Conservation (phyloP, 306 rosid genomes). For the Castanopsis chinensis region DNA sequence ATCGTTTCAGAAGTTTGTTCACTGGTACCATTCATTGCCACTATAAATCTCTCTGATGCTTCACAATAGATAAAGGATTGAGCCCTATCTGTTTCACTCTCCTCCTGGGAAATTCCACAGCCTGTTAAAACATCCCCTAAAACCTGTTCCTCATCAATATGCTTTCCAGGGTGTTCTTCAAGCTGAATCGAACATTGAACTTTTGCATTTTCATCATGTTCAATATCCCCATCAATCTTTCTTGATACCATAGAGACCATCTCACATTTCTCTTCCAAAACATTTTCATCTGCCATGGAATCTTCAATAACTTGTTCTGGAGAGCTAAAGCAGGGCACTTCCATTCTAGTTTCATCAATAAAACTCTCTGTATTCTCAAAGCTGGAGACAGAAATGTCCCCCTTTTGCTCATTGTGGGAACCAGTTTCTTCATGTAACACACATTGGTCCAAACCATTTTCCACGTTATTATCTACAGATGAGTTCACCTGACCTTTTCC, state of each 20-base stretch:
- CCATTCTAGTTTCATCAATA: conserved; percentile 13
- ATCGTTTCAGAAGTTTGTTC: conserved; percentile 24
- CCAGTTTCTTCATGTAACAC: conserved; percentile 9
- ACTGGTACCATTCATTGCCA: conserved; percentile 27
- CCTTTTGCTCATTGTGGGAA: conserved; percentile 22
- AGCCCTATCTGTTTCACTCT: conserved; percentile 19
- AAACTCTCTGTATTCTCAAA: conserved; percentile 7
- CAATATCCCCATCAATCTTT: conserved; percentile 18
- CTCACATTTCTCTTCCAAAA: conserved; percentile 17
- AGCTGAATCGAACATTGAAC: conserved; percentile 4
- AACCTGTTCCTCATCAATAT: conserved; percentile 30
- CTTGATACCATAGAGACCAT: conserved; percentile 15
- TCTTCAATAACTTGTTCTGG: conserved; percentile 12
- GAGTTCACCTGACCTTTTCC: conserved; percentile 16
- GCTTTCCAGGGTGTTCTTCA: conserved; percentile 17
- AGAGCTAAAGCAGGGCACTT: conserved; percentile 8
- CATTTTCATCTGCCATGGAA: conserved; percentile 11
- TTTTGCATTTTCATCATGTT: conserved; percentile 10
- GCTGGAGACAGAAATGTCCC: conserved; percentile 6
- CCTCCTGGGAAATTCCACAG: conserved; percentile 19
- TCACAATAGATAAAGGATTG: conserved; percentile 28
- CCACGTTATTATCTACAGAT: conserved; percentile 23
- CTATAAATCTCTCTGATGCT: conserved; percentile 37
- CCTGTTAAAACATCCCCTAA: conserved; percentile 19
- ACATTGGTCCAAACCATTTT: conserved; percentile 16